These are phyloP conservation scores for Penicillium sp. DNA, from an alignment of 2,329 filamentous ascomycete genomes.

Conservation along the genomic window DNA sequence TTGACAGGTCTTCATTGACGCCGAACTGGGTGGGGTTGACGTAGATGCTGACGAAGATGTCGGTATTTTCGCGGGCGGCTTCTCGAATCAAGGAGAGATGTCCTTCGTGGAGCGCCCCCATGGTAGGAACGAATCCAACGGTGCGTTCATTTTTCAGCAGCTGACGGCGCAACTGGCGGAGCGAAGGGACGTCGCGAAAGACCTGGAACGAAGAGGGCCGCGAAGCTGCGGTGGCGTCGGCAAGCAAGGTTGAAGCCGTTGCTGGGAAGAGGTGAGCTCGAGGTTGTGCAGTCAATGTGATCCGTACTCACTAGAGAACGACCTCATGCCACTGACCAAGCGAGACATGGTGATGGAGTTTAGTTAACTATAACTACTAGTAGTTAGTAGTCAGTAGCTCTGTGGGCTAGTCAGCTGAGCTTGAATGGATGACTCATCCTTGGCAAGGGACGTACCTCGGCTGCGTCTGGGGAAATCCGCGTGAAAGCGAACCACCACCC, in stretches of 20 bases:
- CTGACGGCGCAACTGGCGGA: conserved; percentile 71
- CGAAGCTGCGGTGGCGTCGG: conserved; percentile 24
- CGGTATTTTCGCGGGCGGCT: conserved; percentile 80
- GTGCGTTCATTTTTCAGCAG: conserved; percentile 69
- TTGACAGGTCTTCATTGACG: conserved; percentile 80
- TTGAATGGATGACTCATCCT: not conserved
- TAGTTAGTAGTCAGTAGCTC: no score
- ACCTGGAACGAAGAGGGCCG: conserved; percentile 51
- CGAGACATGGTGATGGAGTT: conserved; percentile 41
- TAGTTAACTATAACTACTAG: no score
- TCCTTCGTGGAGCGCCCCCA: conserved; percentile 94
- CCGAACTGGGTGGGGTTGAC: conserved; percentile 98
- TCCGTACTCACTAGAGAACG: conserved; percentile 33
- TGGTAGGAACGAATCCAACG: conserved; percentile 90
- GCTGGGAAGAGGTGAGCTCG: conserved; percentile 20
- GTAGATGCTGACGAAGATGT: conserved; percentile 89
- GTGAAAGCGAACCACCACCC: conserved; percentile 7
- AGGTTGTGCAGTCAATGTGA: not conserved
- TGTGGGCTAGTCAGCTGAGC: no score
- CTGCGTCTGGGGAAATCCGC: conserved; percentile 30
- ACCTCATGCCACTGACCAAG: conserved; percentile 28
- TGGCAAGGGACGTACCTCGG: conserved; percentile 34
- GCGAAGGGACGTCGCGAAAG: conserved; percentile 73
- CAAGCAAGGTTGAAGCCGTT: conserved; percentile 30
- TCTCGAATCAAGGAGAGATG: conserved; percentile 84